These are phyloP conservation scores for Macroventuria anomochaeta DNA, from an alignment of 2,329 filamentous ascomycete genomes.

Conservation along the genomic window DNA sequence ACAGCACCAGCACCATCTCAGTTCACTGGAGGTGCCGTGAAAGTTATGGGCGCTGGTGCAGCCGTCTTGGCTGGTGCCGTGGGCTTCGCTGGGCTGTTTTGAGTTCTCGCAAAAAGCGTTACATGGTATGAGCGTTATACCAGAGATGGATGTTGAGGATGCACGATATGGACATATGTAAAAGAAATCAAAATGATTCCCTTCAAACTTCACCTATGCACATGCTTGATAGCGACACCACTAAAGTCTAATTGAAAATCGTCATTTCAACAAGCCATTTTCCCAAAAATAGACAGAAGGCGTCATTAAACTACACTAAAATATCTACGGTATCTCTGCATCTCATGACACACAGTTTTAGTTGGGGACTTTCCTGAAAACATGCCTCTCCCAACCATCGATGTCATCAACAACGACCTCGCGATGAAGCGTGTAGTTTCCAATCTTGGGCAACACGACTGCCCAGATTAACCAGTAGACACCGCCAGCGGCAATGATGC, in stretches of 20 bases:
- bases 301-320: background rate
- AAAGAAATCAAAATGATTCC: no score
- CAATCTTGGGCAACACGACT: slow-evolving; percentile 54
- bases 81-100: slow-evolving; percentile 5
- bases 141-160: no score
- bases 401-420: slow-evolving; percentile 42
- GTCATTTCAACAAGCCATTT: no score
- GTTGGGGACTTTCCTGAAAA: slow-evolving; percentile 42
- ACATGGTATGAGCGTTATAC: background rate
- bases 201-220: no score
- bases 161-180: no score
- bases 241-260: no score
- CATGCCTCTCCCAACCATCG: slow-evolving; percentile 51
- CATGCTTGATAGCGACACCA: no score
- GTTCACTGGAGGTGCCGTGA: slow-evolving; percentile 25
- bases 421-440: slow-evolving; percentile 46
- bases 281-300: no score
- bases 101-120: background rate
- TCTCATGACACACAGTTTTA: background rate
- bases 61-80: slow-evolving; percentile 26
- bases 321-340: slow-evolving; percentile 3
- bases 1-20: slow-evolving; percentile 13
- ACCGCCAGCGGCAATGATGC: slow-evolving; percentile 57
- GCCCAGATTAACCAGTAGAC: slow-evolving; percentile 62
- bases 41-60: slow-evolving; percentile 22